Percentiles rank a stretch among this genome's conserved stretches.
Evolutionary conservation across 192 early-diverging fungal species (phyloP).

Genomic region (Entrophospora sp.): DNA sequence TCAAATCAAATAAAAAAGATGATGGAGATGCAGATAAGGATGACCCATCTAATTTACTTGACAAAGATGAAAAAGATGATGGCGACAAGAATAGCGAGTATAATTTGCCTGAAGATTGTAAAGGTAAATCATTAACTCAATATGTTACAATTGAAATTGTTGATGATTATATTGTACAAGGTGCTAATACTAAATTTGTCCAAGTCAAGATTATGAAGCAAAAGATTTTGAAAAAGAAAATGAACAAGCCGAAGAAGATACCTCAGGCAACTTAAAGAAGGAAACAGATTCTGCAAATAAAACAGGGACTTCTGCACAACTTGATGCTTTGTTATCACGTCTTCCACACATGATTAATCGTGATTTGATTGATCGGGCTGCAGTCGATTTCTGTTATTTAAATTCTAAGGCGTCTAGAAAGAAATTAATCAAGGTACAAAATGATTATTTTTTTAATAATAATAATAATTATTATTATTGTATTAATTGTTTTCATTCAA

Average conservation of each 20-base stretch:
- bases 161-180: conserved; percentile 27
- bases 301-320: conserved; percentile 30
- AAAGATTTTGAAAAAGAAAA: not conserved
- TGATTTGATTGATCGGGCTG: conserved; percentile 79
- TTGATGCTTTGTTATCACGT: conserved; percentile 62
- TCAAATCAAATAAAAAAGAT: conserved; percentile 34
- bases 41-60: conserved; percentile 10
- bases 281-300: conserved; percentile 19
- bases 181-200: too few relatives aligned
- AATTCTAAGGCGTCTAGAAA: conserved; percentile 75
- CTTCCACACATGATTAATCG: conserved; percentile 72
- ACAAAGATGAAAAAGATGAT: conserved; percentile 26
- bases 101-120: not conserved
- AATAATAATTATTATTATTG: too few relatives aligned
- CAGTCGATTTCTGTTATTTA: conserved; percentile 88
- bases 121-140: conserved; percentile 20
- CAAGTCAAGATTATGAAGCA: conserved; percentile 21
- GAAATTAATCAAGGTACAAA: conserved; percentile 60
- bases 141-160: conserved; percentile 16
- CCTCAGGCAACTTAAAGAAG: conserved; percentile 23
- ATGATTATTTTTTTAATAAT: not conserved
- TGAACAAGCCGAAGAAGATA: not conserved
- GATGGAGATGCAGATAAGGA: conserved; percentile 23
- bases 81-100: conserved; percentile 33
- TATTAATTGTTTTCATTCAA: too few relatives aligned